A percentile compares a stretch with the other conserved stretches of the same genome.
Evolutionary conservation across 148 eudicot species (phyloP).

Genomic region (Amaranthus palmeri): DNA sequence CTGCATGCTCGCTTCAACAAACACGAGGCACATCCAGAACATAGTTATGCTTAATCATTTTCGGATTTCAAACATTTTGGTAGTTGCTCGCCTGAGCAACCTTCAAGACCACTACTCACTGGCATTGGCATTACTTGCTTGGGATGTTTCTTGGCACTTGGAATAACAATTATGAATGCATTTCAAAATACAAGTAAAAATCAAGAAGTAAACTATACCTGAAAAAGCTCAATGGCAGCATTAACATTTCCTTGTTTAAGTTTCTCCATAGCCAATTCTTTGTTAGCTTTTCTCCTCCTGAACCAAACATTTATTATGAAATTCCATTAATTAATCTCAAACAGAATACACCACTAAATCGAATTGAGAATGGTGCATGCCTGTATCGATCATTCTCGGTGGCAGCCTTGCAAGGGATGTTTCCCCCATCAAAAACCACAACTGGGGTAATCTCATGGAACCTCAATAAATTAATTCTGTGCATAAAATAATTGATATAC

Average conservation of each 20-base stretch:
- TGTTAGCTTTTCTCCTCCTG: conserved; percentile 62
- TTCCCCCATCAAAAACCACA: conserved; percentile 81
- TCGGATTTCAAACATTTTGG: too few relatives aligned
- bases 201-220: conserved; percentile 34
- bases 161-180: too few relatives aligned
- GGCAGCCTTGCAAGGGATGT: conserved; percentile 61
- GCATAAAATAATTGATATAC: conserved; percentile 72
- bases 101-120: too few relatives aligned
- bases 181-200: neutral
- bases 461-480: conserved; percentile 65
- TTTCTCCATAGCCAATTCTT: conserved; percentile 72
- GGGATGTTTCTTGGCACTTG: too few relatives aligned
- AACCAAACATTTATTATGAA: neutral
- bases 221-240: conserved; percentile 71
- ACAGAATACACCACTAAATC: neutral
- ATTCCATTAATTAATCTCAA: neutral
- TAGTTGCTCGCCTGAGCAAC: too few relatives aligned
- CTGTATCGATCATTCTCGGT: conserved; percentile 68
- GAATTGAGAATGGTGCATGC: conserved; percentile 24
- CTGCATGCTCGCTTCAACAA: too few relatives aligned
- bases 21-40: too few relatives aligned
- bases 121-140: too few relatives aligned
- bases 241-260: conserved; percentile 58
- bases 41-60: too few relatives aligned
- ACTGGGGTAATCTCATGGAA: conserved; percentile 67